Conservation (phyloP, 495 filamentous ascomycete genomes). For the Penicillium soppii region DNA sequence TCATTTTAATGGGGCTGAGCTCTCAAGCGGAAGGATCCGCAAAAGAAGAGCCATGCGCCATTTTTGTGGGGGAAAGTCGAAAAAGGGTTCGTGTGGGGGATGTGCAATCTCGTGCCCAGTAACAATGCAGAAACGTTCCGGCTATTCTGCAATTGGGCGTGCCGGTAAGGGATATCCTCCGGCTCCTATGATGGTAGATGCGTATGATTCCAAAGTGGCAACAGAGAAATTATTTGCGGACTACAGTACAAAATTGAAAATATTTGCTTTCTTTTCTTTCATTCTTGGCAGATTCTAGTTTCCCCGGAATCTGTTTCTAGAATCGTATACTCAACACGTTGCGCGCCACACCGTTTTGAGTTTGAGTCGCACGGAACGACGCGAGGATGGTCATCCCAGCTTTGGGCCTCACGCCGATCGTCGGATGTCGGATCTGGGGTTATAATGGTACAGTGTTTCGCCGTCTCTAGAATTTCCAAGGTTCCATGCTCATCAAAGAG, state of each 20-base stretch:
- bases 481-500: neutral
- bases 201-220: slow-evolving; percentile 1
- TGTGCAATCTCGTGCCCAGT: slow-evolving; percentile 4
- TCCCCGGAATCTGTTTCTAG: slow-evolving; percentile 22
- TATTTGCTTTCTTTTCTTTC: neutral
- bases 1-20: slow-evolving; percentile 2
- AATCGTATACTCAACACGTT: slow-evolving; percentile 22
- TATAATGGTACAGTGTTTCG: slow-evolving; percentile 17
- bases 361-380: slow-evolving; percentile 23
- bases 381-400: slow-evolving; percentile 1
- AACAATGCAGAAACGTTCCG: slow-evolving; percentile 1
- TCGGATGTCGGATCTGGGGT: slow-evolving; percentile 13
- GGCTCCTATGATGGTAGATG: slow-evolving; percentile 10
- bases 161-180: slow-evolving; percentile 5
- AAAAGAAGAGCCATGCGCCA: slow-evolving; percentile 26
- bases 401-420: slow-evolving; percentile 13
- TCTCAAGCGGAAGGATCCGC: slow-evolving; percentile 16
- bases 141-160: slow-evolving; percentile 3
- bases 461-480: neutral
- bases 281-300: neutral
- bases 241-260: neutral
- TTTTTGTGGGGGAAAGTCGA: slow-evolving; percentile 31
- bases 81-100: slow-evolving; percentile 30
- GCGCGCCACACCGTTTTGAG: slow-evolving; percentile 26
- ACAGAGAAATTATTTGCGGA: neutral